Conservation (phyloP, 768 basidiomycete species). For the Cyathus striatus region DNA sequence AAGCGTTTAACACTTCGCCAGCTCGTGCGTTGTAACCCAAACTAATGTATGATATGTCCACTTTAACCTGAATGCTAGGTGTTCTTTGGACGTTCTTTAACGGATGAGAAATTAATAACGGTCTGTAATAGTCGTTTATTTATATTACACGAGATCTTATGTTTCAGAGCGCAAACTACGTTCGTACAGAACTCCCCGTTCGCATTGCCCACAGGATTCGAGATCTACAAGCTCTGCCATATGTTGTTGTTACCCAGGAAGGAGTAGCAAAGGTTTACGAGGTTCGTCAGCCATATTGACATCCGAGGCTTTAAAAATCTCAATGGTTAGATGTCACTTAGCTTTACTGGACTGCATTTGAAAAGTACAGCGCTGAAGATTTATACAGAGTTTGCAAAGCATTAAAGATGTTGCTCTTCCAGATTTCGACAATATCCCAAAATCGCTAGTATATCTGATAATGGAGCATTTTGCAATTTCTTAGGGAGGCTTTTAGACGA, state of each 20-base stretch:
- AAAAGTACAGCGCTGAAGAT: slow-evolving; percentile 56
- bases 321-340: slow-evolving; percentile 22
- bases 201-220: slow-evolving; percentile 84
- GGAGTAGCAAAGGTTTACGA: slow-evolving; percentile 81
- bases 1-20: slow-evolving; percentile 74
- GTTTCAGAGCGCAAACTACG: slow-evolving; percentile 80
- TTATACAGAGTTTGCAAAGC: slow-evolving; percentile 4
- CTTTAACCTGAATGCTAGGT: slow-evolving; percentile 57
- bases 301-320: too few species aligned
- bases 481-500: slow-evolving; percentile 58
- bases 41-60: too few species aligned
- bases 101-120: slow-evolving; percentile 72
- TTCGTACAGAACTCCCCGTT: slow-evolving; percentile 83
- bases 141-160: background rate
- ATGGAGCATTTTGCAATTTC: slow-evolving; percentile 75
- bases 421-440: slow-evolving; percentile 69
- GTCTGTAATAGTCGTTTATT: slow-evolving; percentile 25
- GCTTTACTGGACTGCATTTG: slow-evolving; percentile 87
- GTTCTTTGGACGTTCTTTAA: slow-evolving; percentile 83
- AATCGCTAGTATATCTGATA: slow-evolving; percentile 69
- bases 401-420: slow-evolving; percentile 3
- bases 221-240: slow-evolving; percentile 83
- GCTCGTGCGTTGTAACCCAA: slow-evolving; percentile 56
- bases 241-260: slow-evolving; percentile 83
- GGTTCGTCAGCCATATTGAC: slow-evolving; percentile 36